phyloP scores from a whole-genome alignment of 2,329 filamentous ascomycete genomes.

The Exophiala sideris region DNA sequence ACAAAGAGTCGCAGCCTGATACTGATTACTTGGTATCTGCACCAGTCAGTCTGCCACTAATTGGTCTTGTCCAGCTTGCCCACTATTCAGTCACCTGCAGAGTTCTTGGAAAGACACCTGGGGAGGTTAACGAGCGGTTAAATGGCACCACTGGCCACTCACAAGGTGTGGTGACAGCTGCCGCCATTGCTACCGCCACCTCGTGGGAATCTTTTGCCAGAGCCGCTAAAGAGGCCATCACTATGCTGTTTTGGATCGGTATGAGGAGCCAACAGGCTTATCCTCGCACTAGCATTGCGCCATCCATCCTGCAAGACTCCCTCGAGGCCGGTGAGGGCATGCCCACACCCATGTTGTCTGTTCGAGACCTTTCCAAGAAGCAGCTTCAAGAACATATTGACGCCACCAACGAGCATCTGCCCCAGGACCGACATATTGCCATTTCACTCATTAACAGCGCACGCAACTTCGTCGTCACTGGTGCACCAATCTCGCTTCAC shows the following conservation, averaged over 20 bases:
- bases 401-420: slow-evolving; percentile 93
- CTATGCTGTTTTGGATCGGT: slow-evolving; percentile 97
- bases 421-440: slow-evolving; percentile 84
- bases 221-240: slow-evolving; percentile 74
- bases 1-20: slow-evolving; percentile 85
- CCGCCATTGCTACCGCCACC: slow-evolving; percentile 82
- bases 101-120: slow-evolving; percentile 82
- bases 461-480: slow-evolving; percentile 93
- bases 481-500: slow-evolving; percentile 91
- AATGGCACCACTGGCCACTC: slow-evolving; percentile 92
- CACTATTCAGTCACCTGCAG: slow-evolving; percentile 95
- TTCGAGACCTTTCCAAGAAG: slow-evolving; percentile 81
- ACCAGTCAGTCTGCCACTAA: slow-evolving; percentile 91
- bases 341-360: slow-evolving; percentile 96
- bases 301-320: slow-evolving; percentile 86
- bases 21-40: slow-evolving; percentile 91
- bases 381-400: slow-evolving; percentile 96
- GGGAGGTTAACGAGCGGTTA: slow-evolving; percentile 78
- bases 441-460: slow-evolving; percentile 97
- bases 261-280: slow-evolving; percentile 96
- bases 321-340: slow-evolving; percentile 90
- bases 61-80: slow-evolving; percentile 90
- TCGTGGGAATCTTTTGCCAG: slow-evolving; percentile 91
- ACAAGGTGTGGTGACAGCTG: slow-evolving; percentile 90
- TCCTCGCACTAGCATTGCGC: slow-evolving; percentile 88